A percentile compares a stretch with the other conserved stretches of the same genome.
Conservation (phyloP, 306 rosid genomes). For the Pachyrhizus erosus region DNA sequence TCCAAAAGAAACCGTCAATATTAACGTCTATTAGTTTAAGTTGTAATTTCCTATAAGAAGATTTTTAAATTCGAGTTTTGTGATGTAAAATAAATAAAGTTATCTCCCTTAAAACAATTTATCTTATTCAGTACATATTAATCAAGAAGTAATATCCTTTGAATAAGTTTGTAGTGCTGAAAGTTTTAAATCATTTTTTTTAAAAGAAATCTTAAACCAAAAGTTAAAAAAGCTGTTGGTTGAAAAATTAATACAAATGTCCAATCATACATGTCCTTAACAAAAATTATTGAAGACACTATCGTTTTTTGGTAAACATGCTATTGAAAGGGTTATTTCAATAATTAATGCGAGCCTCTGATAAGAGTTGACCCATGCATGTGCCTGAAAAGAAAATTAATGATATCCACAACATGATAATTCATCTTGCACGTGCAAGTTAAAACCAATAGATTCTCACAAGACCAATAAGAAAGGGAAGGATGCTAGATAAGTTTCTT, state of each 20-base stretch:
- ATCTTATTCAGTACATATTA: not conserved
- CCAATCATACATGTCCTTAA: constrained; percentile 10
- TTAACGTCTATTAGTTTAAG: constrained; percentile 2
- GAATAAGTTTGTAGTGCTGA: not conserved
- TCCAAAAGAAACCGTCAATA: constrained; percentile 28
- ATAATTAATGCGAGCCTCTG: constrained; percentile 21
- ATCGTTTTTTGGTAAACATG: not conserved
- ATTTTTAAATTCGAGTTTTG: not conserved
- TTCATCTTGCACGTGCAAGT: constrained; percentile 41
- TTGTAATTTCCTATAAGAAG: not conserved
- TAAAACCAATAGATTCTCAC: constrained; percentile 17
- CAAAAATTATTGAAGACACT: constrained; percentile 21
- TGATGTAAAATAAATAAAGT: not conserved
- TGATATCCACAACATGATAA: constrained; percentile 16
- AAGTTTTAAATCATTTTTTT: not conserved
- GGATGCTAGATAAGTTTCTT: not conserved
- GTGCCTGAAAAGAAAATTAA: constrained; percentile 38
- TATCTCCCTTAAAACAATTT: not conserved
- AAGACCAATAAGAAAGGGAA: not conserved
- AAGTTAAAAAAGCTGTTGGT: not conserved
- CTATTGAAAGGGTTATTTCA: not conserved
- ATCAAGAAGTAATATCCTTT: not conserved
- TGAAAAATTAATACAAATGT: constrained; percentile 34
- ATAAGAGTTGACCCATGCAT: constrained; percentile 54
- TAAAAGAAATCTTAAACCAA: not conserved